These are phyloP conservation scores for Tolypocladium tropicale DNA, from an alignment of 2,329 filamentous ascomycete species.

Conservation along the genomic window DNA sequence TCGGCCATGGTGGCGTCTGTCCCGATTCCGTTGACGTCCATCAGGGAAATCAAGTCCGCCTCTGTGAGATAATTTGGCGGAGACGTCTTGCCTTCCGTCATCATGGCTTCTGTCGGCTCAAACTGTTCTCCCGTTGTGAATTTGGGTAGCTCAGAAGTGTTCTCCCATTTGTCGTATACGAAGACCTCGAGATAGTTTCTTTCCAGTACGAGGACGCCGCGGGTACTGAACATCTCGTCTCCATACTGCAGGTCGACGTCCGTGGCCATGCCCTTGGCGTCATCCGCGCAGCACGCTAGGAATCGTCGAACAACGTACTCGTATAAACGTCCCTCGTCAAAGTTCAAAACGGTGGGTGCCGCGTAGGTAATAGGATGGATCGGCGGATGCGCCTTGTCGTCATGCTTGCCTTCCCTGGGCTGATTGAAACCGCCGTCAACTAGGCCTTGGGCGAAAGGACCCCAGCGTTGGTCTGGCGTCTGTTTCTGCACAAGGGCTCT, in stretches of 20 bases:
- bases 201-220: constrained; percentile 75
- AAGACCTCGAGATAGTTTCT: constrained; percentile 94
- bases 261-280: constrained; percentile 77
- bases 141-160: constrained; percentile 68
- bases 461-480: constrained; percentile 66
- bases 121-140: constrained; percentile 76
- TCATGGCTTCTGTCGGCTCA: constrained; percentile 77
- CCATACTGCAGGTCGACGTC: constrained; percentile 81
- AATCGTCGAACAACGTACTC: constrained; percentile 90
- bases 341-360: constrained; percentile 48
- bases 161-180: constrained; percentile 93
- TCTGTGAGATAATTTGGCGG: constrained; percentile 85
- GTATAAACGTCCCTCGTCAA: constrained; percentile 69
- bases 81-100: constrained; percentile 83
- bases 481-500: constrained; percentile 75
- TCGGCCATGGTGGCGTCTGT: constrained; percentile 99
- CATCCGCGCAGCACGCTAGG: constrained; percentile 89
- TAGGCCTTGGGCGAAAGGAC: constrained; percentile 65
- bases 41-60: constrained; percentile 86
- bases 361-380: constrained; percentile 94
- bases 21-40: constrained; percentile 98
- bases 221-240: constrained; percentile 69
- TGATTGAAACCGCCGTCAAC: constrained; percentile 67
- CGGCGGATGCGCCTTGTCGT: constrained; percentile 94
- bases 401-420: constrained; percentile 74